Evolutionary conservation across 2,329 filamentous ascomycete genomes (phyloP), one percentile per base, ranked within the genome.

Genomic region (Berkeleyomyces rouxiae): DNA sequence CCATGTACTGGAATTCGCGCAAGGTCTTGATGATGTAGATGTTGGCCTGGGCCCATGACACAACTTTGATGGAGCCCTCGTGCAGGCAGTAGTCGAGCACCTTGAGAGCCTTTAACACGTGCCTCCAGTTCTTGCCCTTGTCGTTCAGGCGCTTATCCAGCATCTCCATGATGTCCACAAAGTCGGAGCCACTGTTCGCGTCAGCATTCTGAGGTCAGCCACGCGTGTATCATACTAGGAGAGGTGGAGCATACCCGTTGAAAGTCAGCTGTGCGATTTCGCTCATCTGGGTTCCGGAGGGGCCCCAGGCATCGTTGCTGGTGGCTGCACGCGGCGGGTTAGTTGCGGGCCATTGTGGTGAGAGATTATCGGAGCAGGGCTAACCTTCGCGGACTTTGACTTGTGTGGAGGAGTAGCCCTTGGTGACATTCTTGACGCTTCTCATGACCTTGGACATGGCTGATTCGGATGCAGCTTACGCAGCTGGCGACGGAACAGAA

Each of bases 131-230:
- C 80, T 97, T 99, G 71, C 93, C 93, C 75, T 99, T 97, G 75
- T 99, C 93, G 70, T 99, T 99, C 70, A 99, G 78, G 68, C 93
- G 87, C 79, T 97, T 97, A 76, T 99, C 93, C 68, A 99, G 80
- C 90, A 99, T 99, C 74, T 99, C 93, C 86, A 99, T 96, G 70
- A 99, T 96, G 73, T 99, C 92, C 77, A 96, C 96, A 77, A 99
- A 99, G 73, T 97, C 93, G 74, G 87, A 92, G 43, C 90, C 91
- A 71, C 92, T 95, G 67, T 49, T 47, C 49, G 43, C 42, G 53
- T 47, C 33, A 64, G 39, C 10, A 63, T 51, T 31, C 43, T 9
- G 51, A 37, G 4, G 3, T 40, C 23, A 43, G 51, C 16, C 63
- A 47, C 47, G 36, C 10, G 40, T 13, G 9, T 9, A 36, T 33